A percentile compares a stretch with the other conserved stretches of the same genome.
These are phyloP conservation scores for Agastache rugosa DNA, from an alignment of 257 asterid genomes.

Conservation along the genomic window DNA sequence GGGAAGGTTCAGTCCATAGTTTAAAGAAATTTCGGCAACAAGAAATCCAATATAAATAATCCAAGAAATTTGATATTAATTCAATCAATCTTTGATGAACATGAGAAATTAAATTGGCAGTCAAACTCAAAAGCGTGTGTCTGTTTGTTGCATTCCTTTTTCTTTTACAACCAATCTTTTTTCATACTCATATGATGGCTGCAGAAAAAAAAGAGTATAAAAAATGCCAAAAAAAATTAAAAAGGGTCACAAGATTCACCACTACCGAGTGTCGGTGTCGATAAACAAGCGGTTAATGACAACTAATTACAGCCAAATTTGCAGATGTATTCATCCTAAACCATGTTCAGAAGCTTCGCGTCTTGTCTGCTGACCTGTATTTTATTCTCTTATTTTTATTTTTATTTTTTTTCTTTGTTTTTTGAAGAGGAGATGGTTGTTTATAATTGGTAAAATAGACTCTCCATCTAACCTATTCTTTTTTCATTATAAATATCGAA, in stretches of 20 bases:
- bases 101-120: slow-evolving; percentile 15
- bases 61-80: neutral
- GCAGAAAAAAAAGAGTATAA: neutral
- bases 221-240: too few species aligned
- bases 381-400: neutral
- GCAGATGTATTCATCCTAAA: neutral
- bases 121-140: slow-evolving; percentile 36
- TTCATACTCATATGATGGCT: neutral
- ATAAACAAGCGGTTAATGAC: slow-evolving; percentile 55
- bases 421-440: neutral
- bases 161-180: slow-evolving; percentile 7
- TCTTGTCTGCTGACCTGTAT: slow-evolving; percentile 50
- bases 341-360: slow-evolving; percentile 40
- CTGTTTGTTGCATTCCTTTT: slow-evolving; percentile 6
- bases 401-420: neutral
- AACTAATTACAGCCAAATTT: slow-evolving; percentile 54
- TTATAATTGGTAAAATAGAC: slow-evolving; percentile 14
- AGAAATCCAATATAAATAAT: slow-evolving; percentile 3
- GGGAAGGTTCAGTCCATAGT: slow-evolving; percentile 48
- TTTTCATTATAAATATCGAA: neutral
- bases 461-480: slow-evolving; percentile 22
- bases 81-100: slow-evolving; percentile 1
- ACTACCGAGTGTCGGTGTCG: slow-evolving; percentile 52
- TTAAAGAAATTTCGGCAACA: slow-evolving; percentile 13
- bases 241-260: slow-evolving; percentile 47